Conservation (phyloP, 257 asterid genomes). For the Nicotiana attenuata region DNA sequence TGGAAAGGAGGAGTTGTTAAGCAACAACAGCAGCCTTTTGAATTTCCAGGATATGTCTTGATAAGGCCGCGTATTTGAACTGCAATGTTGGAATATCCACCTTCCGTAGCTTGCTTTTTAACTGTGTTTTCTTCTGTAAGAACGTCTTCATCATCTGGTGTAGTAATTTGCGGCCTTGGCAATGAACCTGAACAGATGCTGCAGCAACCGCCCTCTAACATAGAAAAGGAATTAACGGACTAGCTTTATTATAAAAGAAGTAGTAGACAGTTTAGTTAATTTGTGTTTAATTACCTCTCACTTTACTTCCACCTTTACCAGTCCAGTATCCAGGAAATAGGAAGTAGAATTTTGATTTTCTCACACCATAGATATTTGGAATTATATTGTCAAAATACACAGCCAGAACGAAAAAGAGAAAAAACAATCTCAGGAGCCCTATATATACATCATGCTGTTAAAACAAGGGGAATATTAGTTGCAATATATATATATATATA, state of each 20-base stretch:
- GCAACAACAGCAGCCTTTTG: slow-evolving; percentile 51
- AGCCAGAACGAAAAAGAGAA: slow-evolving; percentile 66
- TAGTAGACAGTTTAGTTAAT: too few relatives aligned
- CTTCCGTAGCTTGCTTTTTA: slow-evolving; percentile 60
- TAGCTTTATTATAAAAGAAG: too few relatives aligned
- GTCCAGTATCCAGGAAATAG: slow-evolving; percentile 83
- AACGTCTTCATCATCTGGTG: slow-evolving; percentile 83
- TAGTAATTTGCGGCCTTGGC: slow-evolving; percentile 41
- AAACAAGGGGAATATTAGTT: slow-evolving; percentile 10
- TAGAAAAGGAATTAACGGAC: neutral
- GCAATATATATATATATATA: too few relatives aligned
- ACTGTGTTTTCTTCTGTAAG: slow-evolving; percentile 79
- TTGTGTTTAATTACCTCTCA: slow-evolving; percentile 40
- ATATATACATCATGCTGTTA: slow-evolving; percentile 64
- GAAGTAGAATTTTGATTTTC: slow-evolving; percentile 68
- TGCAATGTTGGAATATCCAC: slow-evolving; percentile 45
- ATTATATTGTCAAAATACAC: slow-evolving; percentile 84
- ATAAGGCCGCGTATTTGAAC: slow-evolving; percentile 80
- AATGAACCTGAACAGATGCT: slow-evolving; percentile 48
- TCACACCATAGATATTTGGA: slow-evolving; percentile 81
- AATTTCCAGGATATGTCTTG: slow-evolving; percentile 61
- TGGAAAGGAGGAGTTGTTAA: slow-evolving; percentile 70
- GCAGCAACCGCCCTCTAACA: slow-evolving; percentile 70
- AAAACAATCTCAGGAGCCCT: slow-evolving; percentile 55
- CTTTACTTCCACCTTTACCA: slow-evolving; percentile 78